Evolutionary conservation across 2,329 filamentous ascomycete species (phyloP).

Genomic region (Exserohilum turcica): DNA sequence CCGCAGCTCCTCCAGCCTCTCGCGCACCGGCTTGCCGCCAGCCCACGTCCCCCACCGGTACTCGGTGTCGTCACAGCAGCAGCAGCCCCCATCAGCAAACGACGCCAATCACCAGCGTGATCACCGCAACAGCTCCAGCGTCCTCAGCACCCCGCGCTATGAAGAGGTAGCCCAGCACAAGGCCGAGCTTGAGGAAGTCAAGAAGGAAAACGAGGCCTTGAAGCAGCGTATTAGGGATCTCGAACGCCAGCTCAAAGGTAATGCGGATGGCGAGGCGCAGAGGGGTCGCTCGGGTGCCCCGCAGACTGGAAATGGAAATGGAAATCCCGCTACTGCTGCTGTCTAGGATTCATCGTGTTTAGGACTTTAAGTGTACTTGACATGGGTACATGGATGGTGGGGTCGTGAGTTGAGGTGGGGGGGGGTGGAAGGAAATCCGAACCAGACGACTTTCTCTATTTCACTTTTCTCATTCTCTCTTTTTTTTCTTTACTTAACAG

Average conservation of each 20-base stretch:
- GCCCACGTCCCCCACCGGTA: constrained; percentile 36
- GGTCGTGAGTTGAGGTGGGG: no score
- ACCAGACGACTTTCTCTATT: no score
- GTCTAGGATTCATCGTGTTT: no score
- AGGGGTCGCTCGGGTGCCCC: constrained; percentile 41
- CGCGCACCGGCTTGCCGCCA: constrained; percentile 39
- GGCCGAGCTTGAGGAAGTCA: constrained; percentile 56
- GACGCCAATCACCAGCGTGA: constrained; percentile 29
- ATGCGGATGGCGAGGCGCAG: constrained; percentile 30
- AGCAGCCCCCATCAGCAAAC: constrained; percentile 25
- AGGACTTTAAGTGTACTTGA: no score
- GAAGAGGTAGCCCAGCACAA: constrained; percentile 53
- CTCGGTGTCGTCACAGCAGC: constrained; percentile 37
- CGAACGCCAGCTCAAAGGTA: constrained; percentile 48
- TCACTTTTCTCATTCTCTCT: no score
- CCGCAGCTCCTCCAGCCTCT: constrained; percentile 61
- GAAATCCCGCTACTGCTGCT: constrained; percentile 6
- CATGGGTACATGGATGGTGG: no score
- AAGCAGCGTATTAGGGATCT: constrained; percentile 55
- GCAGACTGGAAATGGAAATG: constrained; percentile 9
- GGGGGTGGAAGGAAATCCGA: no score
- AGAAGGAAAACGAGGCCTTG: constrained; percentile 56
- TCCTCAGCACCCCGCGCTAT: constrained; percentile 47
- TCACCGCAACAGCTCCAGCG: constrained; percentile 38
- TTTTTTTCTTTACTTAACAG: no score